phyloP scores from a whole-genome alignment of 2,329 filamentous ascomycete species.

The Cytospora paraplurivora region DNA sequence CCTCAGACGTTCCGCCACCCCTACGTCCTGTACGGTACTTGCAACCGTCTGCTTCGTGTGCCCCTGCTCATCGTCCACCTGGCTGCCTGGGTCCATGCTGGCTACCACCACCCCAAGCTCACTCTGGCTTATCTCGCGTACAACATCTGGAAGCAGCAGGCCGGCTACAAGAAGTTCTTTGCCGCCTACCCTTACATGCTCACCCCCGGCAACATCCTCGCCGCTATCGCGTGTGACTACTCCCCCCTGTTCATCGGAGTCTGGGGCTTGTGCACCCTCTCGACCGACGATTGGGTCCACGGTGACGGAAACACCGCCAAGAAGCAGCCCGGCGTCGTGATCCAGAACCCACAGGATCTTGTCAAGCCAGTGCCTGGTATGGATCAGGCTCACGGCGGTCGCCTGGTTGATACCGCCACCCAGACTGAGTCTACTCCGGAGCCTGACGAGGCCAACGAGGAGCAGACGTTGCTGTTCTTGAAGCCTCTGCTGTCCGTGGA shows the following conservation, averaged over 20 bases:
- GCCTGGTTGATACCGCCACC: neutral
- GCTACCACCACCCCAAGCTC: constrained; percentile 4
- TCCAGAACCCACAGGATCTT: neutral
- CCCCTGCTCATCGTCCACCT: constrained; percentile 12
- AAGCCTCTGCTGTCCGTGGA: neutral
- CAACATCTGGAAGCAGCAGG: constrained; percentile 3
- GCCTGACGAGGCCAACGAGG: neutral
- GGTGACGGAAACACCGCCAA: constrained; percentile 4
- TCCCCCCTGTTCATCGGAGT: constrained; percentile 9
- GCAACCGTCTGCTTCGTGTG: constrained; percentile 7
- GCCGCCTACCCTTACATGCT: constrained; percentile 15
- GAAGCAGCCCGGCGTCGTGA: constrained; percentile 10
- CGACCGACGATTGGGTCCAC: constrained; percentile 15
- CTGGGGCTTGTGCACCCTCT: constrained; percentile 17
- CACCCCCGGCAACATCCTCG: constrained; percentile 5
- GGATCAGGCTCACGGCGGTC: neutral
- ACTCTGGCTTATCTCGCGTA: constrained; percentile 9
- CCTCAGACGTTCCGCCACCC: constrained; percentile 14
- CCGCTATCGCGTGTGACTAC: constrained; percentile 12
- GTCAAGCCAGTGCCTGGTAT: neutral
- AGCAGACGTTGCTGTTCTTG: neutral
- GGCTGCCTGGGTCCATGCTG: constrained; percentile 2
- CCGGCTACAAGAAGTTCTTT: constrained; percentile 11
- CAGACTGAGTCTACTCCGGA: neutral
- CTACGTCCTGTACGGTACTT: constrained; percentile 7